Conservation (phyloP, 768 basidiomycete genomes). For the Xerocomellus chrysenteron region DNA sequence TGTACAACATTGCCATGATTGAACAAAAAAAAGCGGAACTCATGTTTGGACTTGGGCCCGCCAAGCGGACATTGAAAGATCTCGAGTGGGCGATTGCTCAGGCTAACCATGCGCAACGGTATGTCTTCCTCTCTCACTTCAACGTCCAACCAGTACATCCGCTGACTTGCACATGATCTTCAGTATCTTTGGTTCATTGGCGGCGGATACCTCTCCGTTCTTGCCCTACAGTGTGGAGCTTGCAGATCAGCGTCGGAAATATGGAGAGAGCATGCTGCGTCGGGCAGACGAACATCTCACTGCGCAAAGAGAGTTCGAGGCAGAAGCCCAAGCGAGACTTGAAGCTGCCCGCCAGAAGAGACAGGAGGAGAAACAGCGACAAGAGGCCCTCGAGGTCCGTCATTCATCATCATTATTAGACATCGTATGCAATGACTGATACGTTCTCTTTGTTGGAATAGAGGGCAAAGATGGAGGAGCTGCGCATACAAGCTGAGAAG, state of each 20-base stretch:
- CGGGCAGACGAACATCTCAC: conserved; percentile 78
- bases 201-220: conserved; percentile 61
- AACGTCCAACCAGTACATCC: background rate
- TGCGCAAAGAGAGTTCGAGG: conserved; percentile 69
- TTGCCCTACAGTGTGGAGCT: conserved; percentile 86
- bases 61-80: conserved; percentile 80
- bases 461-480: conserved; percentile 61
- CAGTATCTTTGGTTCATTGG: conserved; percentile 84
- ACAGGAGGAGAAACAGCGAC: conserved; percentile 72
- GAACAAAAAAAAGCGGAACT: conserved; percentile 95
- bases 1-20: conserved; percentile 98
- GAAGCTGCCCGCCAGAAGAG: conserved; percentile 76
- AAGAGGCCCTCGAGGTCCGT: conserved; percentile 65
- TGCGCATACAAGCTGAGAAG: conserved; percentile 68
- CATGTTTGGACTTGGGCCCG: conserved; percentile 67
- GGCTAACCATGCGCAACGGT: conserved; percentile 87
- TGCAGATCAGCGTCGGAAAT: conserved; percentile 86
- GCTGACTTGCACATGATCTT: background rate
- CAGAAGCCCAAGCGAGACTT: conserved; percentile 66
- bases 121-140: conserved; percentile 19
- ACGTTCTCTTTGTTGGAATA: conserved; percentile 23
- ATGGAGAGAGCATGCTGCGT: conserved; percentile 83
- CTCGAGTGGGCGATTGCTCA: conserved; percentile 76
- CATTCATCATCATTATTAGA: background rate
- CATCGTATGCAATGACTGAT: background rate